Conservation (phyloP, 768 basidiomycete species). For the Leucocoprinus leucothites region DNA sequence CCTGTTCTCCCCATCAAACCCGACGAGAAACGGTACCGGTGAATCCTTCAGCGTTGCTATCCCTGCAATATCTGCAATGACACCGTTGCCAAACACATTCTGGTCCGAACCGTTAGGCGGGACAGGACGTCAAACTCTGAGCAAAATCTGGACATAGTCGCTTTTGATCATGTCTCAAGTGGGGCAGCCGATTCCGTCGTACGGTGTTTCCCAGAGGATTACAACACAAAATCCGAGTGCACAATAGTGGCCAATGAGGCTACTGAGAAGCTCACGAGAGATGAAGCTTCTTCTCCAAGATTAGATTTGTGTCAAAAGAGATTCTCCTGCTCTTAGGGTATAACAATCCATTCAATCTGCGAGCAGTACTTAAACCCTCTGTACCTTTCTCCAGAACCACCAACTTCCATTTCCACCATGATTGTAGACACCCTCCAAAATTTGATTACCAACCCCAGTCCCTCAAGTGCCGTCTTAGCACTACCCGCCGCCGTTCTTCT, state of each 20-base stretch:
- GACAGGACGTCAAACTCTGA: not conserved
- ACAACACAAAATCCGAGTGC: not conserved
- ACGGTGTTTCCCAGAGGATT: not conserved
- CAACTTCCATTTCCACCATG: conserved; percentile 1
- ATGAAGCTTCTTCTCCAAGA: not conserved
- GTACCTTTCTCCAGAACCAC: not conserved
- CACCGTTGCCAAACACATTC: not conserved
- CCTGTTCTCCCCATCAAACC: not conserved
- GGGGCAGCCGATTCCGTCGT: conserved; percentile 1
- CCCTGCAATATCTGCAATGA: not conserved
- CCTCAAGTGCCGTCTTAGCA: not conserved
- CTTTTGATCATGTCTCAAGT: not conserved
- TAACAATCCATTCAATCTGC: not conserved
- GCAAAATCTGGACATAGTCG: not conserved
- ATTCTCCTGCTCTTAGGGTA: not conserved
- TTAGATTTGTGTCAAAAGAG: not conserved
- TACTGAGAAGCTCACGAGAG: too few species aligned
- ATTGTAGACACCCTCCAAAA: not conserved
- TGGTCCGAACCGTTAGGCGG: not conserved
- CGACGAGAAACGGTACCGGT: not conserved
- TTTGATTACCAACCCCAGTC: not conserved
- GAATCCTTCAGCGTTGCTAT: not conserved
- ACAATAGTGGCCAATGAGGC: too few species aligned
- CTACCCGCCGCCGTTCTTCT: conserved; percentile 29
- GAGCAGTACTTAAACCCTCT: conserved; percentile 6